phyloP scores from a whole-genome alignment of 208 protist genomes.

The Leishmania braziliensis region DNA sequence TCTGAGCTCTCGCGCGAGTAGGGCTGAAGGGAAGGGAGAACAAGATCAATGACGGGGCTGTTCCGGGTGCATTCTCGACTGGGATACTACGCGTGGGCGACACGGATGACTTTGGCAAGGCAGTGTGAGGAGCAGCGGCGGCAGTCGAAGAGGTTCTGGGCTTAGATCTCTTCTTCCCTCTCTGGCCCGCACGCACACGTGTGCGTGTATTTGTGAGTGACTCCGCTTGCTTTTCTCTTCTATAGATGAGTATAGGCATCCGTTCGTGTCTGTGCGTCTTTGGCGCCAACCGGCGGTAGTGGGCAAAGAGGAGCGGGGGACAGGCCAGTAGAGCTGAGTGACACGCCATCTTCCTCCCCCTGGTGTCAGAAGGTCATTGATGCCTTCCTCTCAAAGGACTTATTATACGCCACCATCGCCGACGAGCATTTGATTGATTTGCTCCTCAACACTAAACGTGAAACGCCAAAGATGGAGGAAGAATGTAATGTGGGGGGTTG shows the following conservation, averaged over 20 bases:
- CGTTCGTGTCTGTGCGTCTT: background rate
- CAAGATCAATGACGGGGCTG: background rate
- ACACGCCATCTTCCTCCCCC: background rate
- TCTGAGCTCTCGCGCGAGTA: slow-evolving; percentile 28
- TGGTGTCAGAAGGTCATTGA: background rate
- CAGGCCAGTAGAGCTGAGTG: background rate
- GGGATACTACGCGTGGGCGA: background rate
- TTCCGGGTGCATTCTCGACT: background rate
- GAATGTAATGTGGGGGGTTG: background rate
- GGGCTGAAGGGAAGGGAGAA: background rate
- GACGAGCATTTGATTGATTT: background rate
- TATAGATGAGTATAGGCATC: background rate
- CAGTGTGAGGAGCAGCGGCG: background rate
- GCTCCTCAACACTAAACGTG: background rate
- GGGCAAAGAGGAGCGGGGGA: background rate
- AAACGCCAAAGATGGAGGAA: background rate
- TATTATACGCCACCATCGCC: background rate
- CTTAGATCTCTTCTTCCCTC: background rate
- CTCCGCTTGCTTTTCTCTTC: background rate
- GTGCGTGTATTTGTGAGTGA: background rate
- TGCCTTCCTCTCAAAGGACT: background rate
- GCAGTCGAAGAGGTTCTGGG: background rate
- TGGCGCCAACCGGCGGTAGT: background rate
- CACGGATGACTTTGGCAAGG: background rate
- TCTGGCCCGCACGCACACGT: background rate